Evolutionary conservation across 192 early-diverging fungal species (phyloP), one percentile per base, ranked within the genome.

Genomic region (Linnemannia elongata): DNA sequence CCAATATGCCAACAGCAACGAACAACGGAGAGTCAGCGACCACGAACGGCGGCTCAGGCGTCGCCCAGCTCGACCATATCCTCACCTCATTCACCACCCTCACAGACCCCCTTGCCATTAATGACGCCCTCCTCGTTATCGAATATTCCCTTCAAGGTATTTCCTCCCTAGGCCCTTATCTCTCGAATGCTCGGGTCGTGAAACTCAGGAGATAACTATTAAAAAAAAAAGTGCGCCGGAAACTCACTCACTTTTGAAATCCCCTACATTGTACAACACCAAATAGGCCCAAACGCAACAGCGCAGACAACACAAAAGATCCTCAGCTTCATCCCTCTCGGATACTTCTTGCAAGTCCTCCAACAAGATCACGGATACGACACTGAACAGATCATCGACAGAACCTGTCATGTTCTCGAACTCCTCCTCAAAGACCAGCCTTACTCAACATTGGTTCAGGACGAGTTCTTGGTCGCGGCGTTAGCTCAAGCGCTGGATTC

Each of bases 311-410:
- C 57, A n/a, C 76, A 74, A 38, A 71, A 52, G 33, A 87, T 81
- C 63, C 66, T 87, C 0, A 17, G 15, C 0, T 74, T 72, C 9
- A 63, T 87, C 45, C 85, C 85, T 7, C 33, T 87, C 10, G 20
- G 71, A 2, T 35, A 75, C 42, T 81, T 87, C 33, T 72, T 87
- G 33, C 79, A 78, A 41, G 79, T 87, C 27, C 49, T 87, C 6
- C 75, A 87, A 47, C 35, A 38, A 9, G 85, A 81, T 33, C 44
- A 80, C 35, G 85, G 76, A 6, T 45, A 81, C 49, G 85, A 87
- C 30, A 81, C 85, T 2, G 85, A 81, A 27, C 44, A 35, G 27
- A 79, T 45, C 12, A 81, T 81, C n/a, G 79, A 87, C 35, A 78
- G 36, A 76, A 81, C 79, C 15, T 87, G 85, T 33, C 66, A 73